Conservation (phyloP, 2,329 filamentous ascomycete species). For the Monosporascus sp. region DNA sequence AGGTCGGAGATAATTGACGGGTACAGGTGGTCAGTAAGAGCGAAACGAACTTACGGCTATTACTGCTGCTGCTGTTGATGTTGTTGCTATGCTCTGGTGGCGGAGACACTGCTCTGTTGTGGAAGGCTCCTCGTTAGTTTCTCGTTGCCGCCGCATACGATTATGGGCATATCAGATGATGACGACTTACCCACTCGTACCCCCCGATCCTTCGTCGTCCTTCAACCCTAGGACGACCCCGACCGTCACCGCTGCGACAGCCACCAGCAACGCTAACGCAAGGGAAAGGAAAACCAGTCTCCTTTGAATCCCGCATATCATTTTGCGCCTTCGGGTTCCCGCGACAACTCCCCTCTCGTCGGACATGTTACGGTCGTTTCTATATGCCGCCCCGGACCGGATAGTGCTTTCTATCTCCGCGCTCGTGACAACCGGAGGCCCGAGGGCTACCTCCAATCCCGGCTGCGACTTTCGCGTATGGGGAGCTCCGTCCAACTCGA, state of each 20-base stretch:
- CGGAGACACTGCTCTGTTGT: neutral
- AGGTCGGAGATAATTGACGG: no score
- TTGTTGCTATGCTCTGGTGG: no score
- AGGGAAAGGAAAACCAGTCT: conserved; percentile 10
- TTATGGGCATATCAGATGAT: neutral
- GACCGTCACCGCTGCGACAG: conserved; percentile 13
- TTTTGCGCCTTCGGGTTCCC: neutral
- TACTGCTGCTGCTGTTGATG: no score
- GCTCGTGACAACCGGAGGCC: conserved; percentile 11
- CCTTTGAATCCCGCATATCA: conserved; percentile 10
- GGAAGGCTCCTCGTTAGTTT: neutral
- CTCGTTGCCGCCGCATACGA: neutral
- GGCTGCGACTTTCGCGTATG: conserved; percentile 7
- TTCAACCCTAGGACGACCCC: conserved; percentile 16
- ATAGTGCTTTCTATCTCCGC: conserved; percentile 7
- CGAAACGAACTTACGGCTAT: no score
- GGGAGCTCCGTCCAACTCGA: conserved; percentile 13
- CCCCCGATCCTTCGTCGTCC: neutral
- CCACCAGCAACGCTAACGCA: conserved; percentile 7
- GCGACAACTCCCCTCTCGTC: neutral
- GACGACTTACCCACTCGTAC: neutral
- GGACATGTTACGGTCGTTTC: neutral
- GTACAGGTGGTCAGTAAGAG: no score
- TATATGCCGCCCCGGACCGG: neutral
- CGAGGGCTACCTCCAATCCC: conserved; percentile 14